Percentiles rank a stretch among this genome's conserved stretches.
Evolutionary conservation across 306 rosid species (phyloP).

Genomic region (Cucurbita maxima): DNA sequence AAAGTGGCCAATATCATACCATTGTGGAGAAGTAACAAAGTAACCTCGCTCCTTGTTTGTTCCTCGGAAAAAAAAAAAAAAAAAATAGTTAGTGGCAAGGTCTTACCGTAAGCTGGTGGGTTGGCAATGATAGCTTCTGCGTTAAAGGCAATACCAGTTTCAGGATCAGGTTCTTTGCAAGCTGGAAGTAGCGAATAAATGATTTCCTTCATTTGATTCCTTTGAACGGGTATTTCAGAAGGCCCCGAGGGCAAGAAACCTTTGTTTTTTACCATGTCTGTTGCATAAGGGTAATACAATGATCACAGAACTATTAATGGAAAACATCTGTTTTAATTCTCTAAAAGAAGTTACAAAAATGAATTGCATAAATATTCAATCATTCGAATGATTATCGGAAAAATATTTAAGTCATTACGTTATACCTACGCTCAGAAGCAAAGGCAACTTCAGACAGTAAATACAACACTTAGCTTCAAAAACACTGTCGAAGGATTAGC

Average conservation of each 20-base stretch:
- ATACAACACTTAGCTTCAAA: background rate
- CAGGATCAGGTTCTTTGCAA: conserved; percentile 80
- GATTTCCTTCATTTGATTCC: conserved; percentile 89
- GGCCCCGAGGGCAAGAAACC: conserved; percentile 99
- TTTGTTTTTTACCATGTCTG: conserved; percentile 99
- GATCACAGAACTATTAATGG: background rate
- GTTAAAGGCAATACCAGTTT: conserved; percentile 57
- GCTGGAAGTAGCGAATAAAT: conserved; percentile 78
- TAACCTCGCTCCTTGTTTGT: background rate
- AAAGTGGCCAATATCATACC: too few relatives aligned
- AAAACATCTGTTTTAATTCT: background rate
- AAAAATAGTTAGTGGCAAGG: conserved; percentile 7
- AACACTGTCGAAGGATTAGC: too few relatives aligned
- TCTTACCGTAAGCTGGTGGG: conserved; percentile 94
- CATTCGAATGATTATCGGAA: background rate
- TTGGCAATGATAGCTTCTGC: conserved; percentile 97
- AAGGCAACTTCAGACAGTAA: background rate
- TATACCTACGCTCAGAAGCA: background rate
- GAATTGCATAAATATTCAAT: background rate
- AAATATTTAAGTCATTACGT: background rate
- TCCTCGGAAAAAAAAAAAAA: background rate
- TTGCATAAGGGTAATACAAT: conserved; percentile 1
- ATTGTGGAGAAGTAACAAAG: background rate
- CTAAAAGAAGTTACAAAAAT: background rate
- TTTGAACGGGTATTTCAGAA: conserved; percentile 80